Evolutionary conservation across 768 basidiomycete genomes (phyloP).

Genomic region (Collybia sp.): DNA sequence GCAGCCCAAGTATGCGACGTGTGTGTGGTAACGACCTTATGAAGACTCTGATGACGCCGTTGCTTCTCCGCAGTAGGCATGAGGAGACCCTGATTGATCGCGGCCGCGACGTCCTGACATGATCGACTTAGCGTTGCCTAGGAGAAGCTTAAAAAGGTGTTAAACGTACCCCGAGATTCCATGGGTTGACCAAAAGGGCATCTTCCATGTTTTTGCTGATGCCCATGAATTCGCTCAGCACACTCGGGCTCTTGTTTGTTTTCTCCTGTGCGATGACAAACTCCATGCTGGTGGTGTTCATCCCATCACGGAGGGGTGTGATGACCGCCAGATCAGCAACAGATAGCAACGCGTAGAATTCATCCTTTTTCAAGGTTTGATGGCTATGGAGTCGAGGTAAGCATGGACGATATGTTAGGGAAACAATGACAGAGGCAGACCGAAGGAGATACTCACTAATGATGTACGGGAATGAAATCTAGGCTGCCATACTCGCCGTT

Average conservation of each 20-base stretch:
- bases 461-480: constrained; percentile 96
- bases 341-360: constrained; percentile 92
- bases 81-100: constrained; percentile 82
- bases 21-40: constrained; percentile 86
- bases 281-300: constrained; percentile 99
- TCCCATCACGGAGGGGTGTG: constrained; percentile 93
- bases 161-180: constrained; percentile 79
- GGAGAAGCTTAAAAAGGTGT: not conserved
- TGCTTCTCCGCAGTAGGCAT: constrained; percentile 80
- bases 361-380: constrained; percentile 95
- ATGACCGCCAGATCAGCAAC: constrained; percentile 95
- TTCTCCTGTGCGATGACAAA: constrained; percentile 91
- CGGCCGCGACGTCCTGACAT: constrained; percentile 74
- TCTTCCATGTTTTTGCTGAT: constrained; percentile 90
- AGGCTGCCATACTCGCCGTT: constrained; percentile 94
- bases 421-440: not conserved
- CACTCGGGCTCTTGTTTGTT: constrained; percentile 80
- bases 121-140: too few species aligned
- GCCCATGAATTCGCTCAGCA: constrained; percentile 97
- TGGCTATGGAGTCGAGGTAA: constrained; percentile 50
- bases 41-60: constrained; percentile 66
- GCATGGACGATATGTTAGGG: not conserved
- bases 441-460: constrained; percentile 69
- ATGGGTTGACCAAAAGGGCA: constrained; percentile 90
- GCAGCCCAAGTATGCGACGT: constrained; percentile 96